phyloP scores from a whole-genome alignment of 495 filamentous ascomycete species.

The Hyphodiscus hymeniophilus region DNA sequence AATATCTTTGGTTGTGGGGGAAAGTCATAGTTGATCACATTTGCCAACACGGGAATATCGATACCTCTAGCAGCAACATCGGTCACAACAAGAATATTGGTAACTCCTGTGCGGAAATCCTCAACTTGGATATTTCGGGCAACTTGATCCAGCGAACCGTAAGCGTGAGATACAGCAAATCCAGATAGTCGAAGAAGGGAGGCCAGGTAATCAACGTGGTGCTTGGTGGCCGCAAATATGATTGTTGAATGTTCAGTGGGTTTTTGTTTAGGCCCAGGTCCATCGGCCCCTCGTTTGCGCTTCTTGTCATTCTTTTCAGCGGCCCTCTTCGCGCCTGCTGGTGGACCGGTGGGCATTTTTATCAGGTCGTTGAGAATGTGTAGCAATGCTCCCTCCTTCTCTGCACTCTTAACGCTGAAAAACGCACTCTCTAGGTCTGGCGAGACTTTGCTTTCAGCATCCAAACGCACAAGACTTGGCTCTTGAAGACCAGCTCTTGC shows the following conservation, averaged over 20 bases:
- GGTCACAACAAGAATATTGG: constrained; percentile 92
- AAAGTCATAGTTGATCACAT: constrained; percentile 99
- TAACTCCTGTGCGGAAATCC: constrained; percentile 72
- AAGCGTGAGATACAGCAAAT: constrained; percentile 84
- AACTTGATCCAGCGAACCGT: constrained; percentile 88
- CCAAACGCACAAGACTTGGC: constrained; percentile 75
- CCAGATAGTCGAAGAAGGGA: constrained; percentile 63
- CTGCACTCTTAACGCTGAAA: constrained; percentile 82
- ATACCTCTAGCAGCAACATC: constrained; percentile 96
- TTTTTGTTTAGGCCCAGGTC: constrained; percentile 39
- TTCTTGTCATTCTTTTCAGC: constrained; percentile 54
- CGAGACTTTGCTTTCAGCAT: constrained; percentile 91
- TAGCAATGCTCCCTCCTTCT: constrained; percentile 88
- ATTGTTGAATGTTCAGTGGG: constrained; percentile 82
- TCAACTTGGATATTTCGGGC: constrained; percentile 86
- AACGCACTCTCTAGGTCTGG: constrained; percentile 90
- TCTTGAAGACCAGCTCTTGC: constrained; percentile 88
- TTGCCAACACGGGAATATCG: constrained; percentile 91
- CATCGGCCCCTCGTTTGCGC: constrained; percentile 54
- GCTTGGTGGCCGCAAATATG: constrained; percentile 88
- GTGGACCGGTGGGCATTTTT: constrained; percentile 76
- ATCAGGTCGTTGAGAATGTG: constrained; percentile 87
- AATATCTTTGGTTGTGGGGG: constrained; percentile 95
- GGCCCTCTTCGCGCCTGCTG: constrained; percentile 39
- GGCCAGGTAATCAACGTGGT: constrained; percentile 93